Evolutionary conservation across 73 alveolate species (phyloP), one percentile per base, ranked within the genome.

Genomic region (Strombidium stylifer): DNA sequence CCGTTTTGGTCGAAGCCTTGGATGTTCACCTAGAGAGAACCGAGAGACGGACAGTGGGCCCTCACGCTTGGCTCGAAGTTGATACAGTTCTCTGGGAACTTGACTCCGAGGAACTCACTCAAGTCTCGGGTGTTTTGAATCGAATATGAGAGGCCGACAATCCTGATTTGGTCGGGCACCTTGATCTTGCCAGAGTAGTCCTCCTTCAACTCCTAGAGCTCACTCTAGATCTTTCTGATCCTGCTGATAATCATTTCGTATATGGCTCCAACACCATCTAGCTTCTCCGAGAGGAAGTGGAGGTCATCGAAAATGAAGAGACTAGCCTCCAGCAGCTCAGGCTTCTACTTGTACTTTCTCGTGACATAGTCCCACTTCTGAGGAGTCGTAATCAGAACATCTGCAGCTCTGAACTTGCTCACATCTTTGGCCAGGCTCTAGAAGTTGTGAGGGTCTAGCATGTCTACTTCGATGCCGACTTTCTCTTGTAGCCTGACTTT

Each of bases 51-150:
- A n/a, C n/a, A n/a, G n/a, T n/a, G n/a, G 0, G 93, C 92, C 61
- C 96, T 84, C 21, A 85, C 91, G 27, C 73, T 72, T 16, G 95
- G 96, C 30, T 64, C 66, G 74, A 85, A 90, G 71, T 87, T 92
- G 81, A 74, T 88, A 16, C 86, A 69, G 27, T 82, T 78, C 27
- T 75, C 87, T 16, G 85, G 80, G 68, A 54, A 28, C 0, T 57
- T 69, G 12, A 55, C 36, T 2, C 91, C 95, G 2, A 82, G 75
- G 96, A 97, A 87, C 7, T 84, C 89, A n/a, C 93, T 89, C 57
- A 93, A 55, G 53, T 90, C 98, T 71, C 73, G 80, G 51, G 95
- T 86, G 60, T 94, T 94, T 2, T 98, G 94, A 19, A 94, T 66
- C 0, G 97, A 86, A 36, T 90, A 53, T 1, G 96, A 84, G 25